These are phyloP conservation scores for Microthlaspi erraticum DNA, from an alignment of 345 rosid genomes.

Conservation along the genomic window DNA sequence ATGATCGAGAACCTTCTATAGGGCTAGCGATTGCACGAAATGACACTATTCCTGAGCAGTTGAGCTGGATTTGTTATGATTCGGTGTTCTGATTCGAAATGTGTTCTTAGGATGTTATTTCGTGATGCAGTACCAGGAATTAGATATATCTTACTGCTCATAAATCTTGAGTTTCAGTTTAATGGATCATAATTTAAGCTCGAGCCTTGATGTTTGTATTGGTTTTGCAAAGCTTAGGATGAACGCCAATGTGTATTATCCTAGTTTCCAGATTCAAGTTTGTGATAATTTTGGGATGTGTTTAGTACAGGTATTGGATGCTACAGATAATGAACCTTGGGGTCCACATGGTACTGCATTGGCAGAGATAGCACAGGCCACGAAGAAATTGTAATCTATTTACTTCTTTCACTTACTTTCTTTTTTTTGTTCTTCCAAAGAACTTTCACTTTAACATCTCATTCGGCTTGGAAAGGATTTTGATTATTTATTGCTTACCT, in stretches of 20 bases:
- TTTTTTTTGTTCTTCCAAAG: not conserved
- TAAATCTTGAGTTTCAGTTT: not conserved
- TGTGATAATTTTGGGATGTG: slow-evolving; percentile 20
- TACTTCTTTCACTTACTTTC: slow-evolving; percentile 8
- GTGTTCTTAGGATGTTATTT: slow-evolving; percentile 14
- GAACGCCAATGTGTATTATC: not conserved
- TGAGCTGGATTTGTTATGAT: slow-evolving; percentile 35
- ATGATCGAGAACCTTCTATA: not conserved
- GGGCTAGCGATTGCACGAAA: not conserved
- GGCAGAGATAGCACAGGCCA: slow-evolving; percentile 93
- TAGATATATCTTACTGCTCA: not conserved
- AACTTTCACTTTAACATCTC: slow-evolving; percentile 1
- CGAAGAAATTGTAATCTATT: slow-evolving; percentile 77
- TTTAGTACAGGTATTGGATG: slow-evolving; percentile 82
- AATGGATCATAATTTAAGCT: slow-evolving; percentile 4
- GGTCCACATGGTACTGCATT: slow-evolving; percentile 97
- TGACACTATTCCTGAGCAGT: not conserved
- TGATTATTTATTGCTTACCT: slow-evolving; percentile 24
- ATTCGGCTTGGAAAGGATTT: slow-evolving; percentile 1
- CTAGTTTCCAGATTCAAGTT: not conserved
- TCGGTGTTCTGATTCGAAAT: not conserved
- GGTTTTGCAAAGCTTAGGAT: not conserved
- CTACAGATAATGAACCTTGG: slow-evolving; percentile 98
- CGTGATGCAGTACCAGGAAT: not conserved
- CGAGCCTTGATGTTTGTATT: not conserved